These are phyloP conservation scores for Anthracocystis walkeri DNA, from an alignment of 1,284 basidiomycete species.

Conservation along the genomic window DNA sequence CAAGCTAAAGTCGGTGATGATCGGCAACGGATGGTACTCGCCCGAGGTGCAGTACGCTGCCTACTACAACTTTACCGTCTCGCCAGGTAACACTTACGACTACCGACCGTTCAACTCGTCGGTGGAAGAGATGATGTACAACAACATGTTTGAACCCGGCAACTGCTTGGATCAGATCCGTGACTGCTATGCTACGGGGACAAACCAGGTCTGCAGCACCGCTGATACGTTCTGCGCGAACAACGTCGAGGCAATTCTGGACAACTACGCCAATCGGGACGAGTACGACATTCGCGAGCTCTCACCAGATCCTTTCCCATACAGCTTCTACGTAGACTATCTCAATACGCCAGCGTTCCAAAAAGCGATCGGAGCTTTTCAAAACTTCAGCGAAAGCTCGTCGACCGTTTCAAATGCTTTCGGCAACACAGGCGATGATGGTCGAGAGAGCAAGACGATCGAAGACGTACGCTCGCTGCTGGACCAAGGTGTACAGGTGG, in stretches of 20 bases:
- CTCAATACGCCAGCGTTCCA: constrained; percentile 49
- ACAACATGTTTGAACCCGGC: constrained; percentile 49
- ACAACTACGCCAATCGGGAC: constrained; percentile 48
- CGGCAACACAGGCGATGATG: constrained; percentile 51
- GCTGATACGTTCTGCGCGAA: constrained; percentile 54
- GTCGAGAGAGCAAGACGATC: constrained; percentile 42
- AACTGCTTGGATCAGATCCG: constrained; percentile 57
- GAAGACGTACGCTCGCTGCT: constrained; percentile 45
- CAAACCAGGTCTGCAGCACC: constrained; percentile 48
- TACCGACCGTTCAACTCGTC: constrained; percentile 45
- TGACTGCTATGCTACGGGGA: constrained; percentile 44
- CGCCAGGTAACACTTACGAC: constrained; percentile 56
- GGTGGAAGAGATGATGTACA: constrained; percentile 41
- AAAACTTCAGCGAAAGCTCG: constrained; percentile 54
- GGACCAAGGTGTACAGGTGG: constrained; percentile 47
- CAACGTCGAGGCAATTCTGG: constrained; percentile 47
- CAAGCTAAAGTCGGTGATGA: constrained; percentile 76
- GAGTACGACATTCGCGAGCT: constrained; percentile 60
- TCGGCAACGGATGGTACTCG: constrained; percentile 71
- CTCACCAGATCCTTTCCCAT: constrained; percentile 57
- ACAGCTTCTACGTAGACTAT: constrained; percentile 52
- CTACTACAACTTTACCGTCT: constrained; percentile 60
- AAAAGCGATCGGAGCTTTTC: constrained; percentile 53
- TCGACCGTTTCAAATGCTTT: constrained; percentile 41
- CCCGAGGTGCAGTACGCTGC: constrained; percentile 55